Percentiles rank a stretch among this genome's conserved stretches.
Conservation (phyloP, 371 early-diverging fungal species). For the Parasitella parasitica region DNA sequence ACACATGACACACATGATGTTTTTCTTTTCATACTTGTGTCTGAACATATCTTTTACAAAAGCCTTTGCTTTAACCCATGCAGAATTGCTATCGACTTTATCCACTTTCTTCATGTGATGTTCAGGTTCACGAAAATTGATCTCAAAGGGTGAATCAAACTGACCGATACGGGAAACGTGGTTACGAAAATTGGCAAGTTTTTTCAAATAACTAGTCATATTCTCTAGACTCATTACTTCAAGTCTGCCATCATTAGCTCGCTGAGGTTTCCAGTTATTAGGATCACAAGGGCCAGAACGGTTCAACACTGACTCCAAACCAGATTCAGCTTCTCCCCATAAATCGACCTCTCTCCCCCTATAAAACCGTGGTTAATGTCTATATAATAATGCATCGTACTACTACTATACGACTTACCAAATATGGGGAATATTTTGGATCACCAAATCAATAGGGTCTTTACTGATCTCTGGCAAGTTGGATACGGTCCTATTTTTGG, state of each 20-base stretch:
- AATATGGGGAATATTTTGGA: constrained; percentile 48
- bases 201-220: constrained; percentile 43
- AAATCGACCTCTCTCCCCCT: constrained; percentile 46
- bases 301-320: constrained; percentile 29
- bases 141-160: constrained; percentile 28
- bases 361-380: no score
- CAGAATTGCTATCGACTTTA: background rate
- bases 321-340: constrained; percentile 40
- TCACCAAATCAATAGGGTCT: constrained; percentile 42
- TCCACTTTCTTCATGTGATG: constrained; percentile 5
- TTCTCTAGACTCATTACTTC: constrained; percentile 43
- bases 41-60: constrained; percentile 4
- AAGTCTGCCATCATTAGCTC: constrained; percentile 39
- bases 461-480: constrained; percentile 24
- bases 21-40: constrained; percentile 29
- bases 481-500: background rate
- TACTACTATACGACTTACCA: constrained; percentile 21
- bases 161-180: constrained; percentile 46
- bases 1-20: constrained; percentile 60
- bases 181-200: constrained; percentile 40
- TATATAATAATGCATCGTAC: no score
- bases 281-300: constrained; percentile 33
- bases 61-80: constrained; percentile 14
- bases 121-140: constrained; percentile 30
- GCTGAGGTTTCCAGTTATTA: constrained; percentile 33